These are phyloP conservation scores for Silene conica DNA, from an alignment of 148 eudicot species.

Conservation along the genomic window DNA sequence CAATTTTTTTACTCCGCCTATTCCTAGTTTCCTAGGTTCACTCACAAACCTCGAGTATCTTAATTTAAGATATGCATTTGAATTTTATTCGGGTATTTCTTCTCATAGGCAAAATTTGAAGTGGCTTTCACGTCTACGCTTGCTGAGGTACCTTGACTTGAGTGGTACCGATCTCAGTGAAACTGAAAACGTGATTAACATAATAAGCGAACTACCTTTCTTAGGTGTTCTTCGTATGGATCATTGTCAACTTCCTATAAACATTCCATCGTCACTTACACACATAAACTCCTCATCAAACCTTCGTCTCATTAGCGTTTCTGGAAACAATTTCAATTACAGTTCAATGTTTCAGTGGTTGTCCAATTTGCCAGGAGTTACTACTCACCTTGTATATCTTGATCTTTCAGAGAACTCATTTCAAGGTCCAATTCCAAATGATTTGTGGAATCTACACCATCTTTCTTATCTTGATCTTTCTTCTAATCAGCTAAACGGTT, in stretches of 20 bases:
- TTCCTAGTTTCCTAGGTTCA: too few species aligned
- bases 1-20: too few species aligned
- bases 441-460: not conserved
- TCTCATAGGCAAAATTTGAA: not conserved
- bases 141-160: not conserved
- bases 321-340: not conserved
- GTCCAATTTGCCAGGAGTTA: slow-evolving; percentile 8
- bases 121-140: slow-evolving; percentile 10
- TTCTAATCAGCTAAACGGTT: not conserved
- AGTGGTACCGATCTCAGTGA: slow-evolving; percentile 7
- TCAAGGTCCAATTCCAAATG: too few species aligned
- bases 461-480: slow-evolving; percentile 13
- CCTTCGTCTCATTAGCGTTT: slow-evolving; percentile 20
- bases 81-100: too few species aligned
- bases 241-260: not conserved
- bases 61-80: too few species aligned
- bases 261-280: slow-evolving; percentile 5
- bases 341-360: slow-evolving; percentile 17
- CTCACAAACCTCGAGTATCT: too few species aligned
- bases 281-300: slow-evolving; percentile 14
- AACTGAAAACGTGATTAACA: not conserved
- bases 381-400: slow-evolving; percentile 16
- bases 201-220: slow-evolving; percentile 8
- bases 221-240: slow-evolving; percentile 10
- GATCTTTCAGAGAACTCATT: too few species aligned